Evolutionary conservation across 129 eudicot species (phyloP), one percentile per base, ranked within the genome.

Genomic region (Helianthus tuberosus): DNA sequence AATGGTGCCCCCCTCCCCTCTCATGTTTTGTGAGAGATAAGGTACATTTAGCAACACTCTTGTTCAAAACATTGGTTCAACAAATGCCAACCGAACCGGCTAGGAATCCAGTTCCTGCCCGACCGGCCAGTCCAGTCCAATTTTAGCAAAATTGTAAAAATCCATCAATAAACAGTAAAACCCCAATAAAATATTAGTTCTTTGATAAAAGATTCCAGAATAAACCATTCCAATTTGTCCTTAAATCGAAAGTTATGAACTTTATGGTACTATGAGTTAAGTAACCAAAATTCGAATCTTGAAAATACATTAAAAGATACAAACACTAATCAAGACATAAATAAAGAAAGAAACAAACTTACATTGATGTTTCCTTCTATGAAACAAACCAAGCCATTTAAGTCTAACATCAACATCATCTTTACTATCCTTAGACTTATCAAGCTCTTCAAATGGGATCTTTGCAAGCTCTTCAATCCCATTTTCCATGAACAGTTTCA

Each of bases 321-420:
- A 44, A 12, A 43, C 29, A 59, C 1, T 8, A 11, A 47, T 41
- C 2, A 27, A 50, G 61, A 65, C 11, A n/a, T 16, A 20, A 50
- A 6, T 27, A 4, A 5, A 10, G 4, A n/a, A 8, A 51, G 4
- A n/a, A 8, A 51, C 36, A 32, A 43, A 60, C 96, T 94, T 84
- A 94, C 98, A 94, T 5, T 94, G 98, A 78, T 94, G 93, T 74
- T 94, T 94, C 73, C 98, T 91, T 65, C 98, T 79, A 68, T 94
- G 98, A 73, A 94, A 94, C 71, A 94, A 87, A 14, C 98, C 98
- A 74, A 94, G 93, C 98, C 98, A 94, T 77, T 90, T 94, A 72
- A 94, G 91, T 59, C 98, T 86, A 6, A 90, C 96, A 88, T 94
- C 98, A 79, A 94, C 73, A 82, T 94, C 98, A 61, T 94, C 98